These are phyloP conservation scores for Trichoderma simmonsii DNA, from an alignment of 2,329 filamentous ascomycete species.

Conservation along the genomic window DNA sequence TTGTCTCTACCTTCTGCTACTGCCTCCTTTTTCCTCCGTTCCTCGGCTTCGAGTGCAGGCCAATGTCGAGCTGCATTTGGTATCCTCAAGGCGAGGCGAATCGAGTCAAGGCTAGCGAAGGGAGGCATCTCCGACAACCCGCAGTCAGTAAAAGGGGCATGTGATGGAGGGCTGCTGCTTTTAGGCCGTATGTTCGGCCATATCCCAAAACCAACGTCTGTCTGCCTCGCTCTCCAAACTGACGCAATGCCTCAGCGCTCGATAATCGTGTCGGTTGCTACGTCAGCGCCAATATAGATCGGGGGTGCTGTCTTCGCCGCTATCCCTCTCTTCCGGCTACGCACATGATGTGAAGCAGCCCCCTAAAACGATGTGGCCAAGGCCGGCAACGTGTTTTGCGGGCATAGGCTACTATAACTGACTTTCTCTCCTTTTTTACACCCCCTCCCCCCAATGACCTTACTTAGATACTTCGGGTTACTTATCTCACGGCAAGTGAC, in stretches of 20 bases:
- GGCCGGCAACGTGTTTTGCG: neutral
- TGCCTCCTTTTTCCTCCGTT: neutral
- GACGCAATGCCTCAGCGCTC: neutral
- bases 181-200: neutral
- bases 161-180: neutral
- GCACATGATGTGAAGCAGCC: slow-evolving; percentile 4
- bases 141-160: neutral
- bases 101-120: neutral
- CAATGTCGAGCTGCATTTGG: neutral
- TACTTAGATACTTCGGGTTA: neutral
- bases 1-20: neutral
- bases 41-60: neutral
- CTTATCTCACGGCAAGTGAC: neutral
- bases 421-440: neutral
- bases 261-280: neutral
- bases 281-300: neutral
- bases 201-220: neutral
- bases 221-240: neutral
- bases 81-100: neutral
- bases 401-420: neutral
- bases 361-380: neutral
- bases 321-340: neutral
- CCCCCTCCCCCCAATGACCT: neutral
- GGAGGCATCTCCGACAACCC: neutral
- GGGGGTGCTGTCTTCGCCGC: neutral